A percentile compares a stretch with the other conserved stretches of the same genome.
Evolutionary conservation across 208 protist species (phyloP).

Genomic region (Kentomonas sorsogonicus): DNA sequence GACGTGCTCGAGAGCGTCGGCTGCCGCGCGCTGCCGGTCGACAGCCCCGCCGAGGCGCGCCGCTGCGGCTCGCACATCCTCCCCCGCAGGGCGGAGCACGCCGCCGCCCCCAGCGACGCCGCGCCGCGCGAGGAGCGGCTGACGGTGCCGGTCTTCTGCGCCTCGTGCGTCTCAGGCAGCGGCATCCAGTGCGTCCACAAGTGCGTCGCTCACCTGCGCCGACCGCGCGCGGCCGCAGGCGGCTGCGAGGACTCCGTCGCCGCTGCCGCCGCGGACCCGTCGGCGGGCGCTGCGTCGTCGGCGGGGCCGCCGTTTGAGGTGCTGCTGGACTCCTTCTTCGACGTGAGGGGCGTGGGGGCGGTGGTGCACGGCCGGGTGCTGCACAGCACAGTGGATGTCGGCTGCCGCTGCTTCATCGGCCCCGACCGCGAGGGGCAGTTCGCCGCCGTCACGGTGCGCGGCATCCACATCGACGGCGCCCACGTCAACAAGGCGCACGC

Average conservation of each 20-base stretch:
- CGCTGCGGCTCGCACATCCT: constrained; percentile 18
- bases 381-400: constrained; percentile 77
- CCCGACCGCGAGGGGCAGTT: constrained; percentile 90
- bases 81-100: constrained; percentile 28
- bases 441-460: constrained; percentile 61
- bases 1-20: constrained; percentile 35
- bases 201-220: constrained; percentile 35
- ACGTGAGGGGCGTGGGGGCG: constrained; percentile 82
- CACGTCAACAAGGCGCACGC: constrained; percentile 84
- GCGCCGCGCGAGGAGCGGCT: background rate
- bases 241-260: constrained; percentile 9
- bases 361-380: constrained; percentile 92
- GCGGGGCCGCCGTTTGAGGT: constrained; percentile 67
- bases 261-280: background rate
- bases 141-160: constrained; percentile 52
- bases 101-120: background rate
- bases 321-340: constrained; percentile 69
- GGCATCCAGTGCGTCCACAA: constrained; percentile 52
- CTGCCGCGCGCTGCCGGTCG: constrained; percentile 36
- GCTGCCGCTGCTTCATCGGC: constrained; percentile 86
- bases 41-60: constrained; percentile 18
- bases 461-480: constrained; percentile 91
- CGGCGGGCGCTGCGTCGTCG: constrained; percentile 18
- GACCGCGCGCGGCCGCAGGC: constrained; percentile 1
- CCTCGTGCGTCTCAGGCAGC: constrained; percentile 49